Conservation (phyloP, 2,329 filamentous ascomycete species). For the Hypoxylon sp. region DNA sequence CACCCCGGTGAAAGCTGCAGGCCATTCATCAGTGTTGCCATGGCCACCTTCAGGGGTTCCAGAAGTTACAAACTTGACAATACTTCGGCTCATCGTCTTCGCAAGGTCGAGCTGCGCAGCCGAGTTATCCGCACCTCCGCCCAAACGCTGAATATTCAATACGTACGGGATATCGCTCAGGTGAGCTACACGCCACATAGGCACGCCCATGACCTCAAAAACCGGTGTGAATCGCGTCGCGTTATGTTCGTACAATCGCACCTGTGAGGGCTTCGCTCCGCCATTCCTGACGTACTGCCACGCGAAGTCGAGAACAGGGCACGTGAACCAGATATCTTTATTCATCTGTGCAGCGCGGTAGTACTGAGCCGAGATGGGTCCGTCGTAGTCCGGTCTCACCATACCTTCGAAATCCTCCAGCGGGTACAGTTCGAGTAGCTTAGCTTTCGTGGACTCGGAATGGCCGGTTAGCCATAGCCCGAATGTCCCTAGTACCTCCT, state of each 20-base stretch:
- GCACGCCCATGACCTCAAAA: conserved; percentile 53
- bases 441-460: conserved; percentile 29
- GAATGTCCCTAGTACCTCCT: conserved; percentile 46
- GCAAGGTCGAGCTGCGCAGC: conserved; percentile 37
- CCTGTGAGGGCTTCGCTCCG: conserved; percentile 26
- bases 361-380: conserved; percentile 51
- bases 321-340: conserved; percentile 55
- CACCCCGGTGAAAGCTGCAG: conserved; percentile 30
- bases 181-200: conserved; percentile 55
- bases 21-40: conserved; percentile 20
- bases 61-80: conserved; percentile 36
- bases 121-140: conserved; percentile 46
- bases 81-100: conserved; percentile 28
- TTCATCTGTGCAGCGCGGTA: conserved; percentile 56
- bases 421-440: conserved; percentile 34
- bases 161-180: conserved; percentile 56
- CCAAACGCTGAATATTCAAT: conserved; percentile 49
- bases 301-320: conserved; percentile 53
- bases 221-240: conserved; percentile 50
- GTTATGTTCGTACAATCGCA: conserved; percentile 54
- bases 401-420: conserved; percentile 37
- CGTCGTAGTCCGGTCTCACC: conserved; percentile 34
- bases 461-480: conserved; percentile 37
- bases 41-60: neutral
- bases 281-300: conserved; percentile 52